Evolutionary conservation across 768 basidiomycete genomes (phyloP).

Genomic region (Phlebiopsis flavidoalba): DNA sequence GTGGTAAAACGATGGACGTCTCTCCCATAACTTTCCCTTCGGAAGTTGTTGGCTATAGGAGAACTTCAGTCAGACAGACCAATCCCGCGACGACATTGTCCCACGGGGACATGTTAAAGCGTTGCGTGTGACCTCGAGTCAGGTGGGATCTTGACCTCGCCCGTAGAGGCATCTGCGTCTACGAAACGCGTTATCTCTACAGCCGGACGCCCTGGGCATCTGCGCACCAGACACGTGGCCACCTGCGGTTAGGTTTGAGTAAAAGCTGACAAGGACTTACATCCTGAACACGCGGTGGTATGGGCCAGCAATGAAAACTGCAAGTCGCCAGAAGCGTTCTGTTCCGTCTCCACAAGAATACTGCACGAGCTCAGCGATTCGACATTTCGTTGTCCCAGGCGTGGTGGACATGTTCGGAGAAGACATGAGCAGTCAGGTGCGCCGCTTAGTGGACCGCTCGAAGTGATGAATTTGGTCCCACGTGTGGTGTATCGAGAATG

Average conservation of each 20-base stretch:
- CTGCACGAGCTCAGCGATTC: constrained; percentile 67
- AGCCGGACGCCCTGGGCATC: constrained; percentile 61
- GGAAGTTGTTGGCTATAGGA: constrained; percentile 17
- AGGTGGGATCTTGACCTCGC: constrained; percentile 9
- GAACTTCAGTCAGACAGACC: neutral
- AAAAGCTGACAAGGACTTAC: constrained; percentile 34
- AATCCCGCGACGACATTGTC: neutral
- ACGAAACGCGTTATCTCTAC: constrained; percentile 27
- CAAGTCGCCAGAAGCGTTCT: constrained; percentile 19
- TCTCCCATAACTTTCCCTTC: constrained; percentile 19
- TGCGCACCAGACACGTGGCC: constrained; percentile 23
- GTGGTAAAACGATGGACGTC: constrained; percentile 11
- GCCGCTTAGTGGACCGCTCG: neutral
- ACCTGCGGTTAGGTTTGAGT: neutral
- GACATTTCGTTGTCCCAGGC: constrained; percentile 36
- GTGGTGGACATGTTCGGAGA: constrained; percentile 2
- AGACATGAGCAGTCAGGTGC: constrained; percentile 10
- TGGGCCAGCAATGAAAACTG: constrained; percentile 60
- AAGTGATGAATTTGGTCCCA: constrained; percentile 5
- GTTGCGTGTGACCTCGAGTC: constrained; percentile 7
- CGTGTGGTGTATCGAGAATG: constrained; percentile 14
- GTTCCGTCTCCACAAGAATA: constrained; percentile 52
- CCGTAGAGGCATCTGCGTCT: constrained; percentile 6
- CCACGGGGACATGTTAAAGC: neutral
- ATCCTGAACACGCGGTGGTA: constrained; percentile 71